Evolutionary conservation across 1,284 basidiomycete genomes (phyloP).

Genomic region (Moesziomyces sp.): DNA sequence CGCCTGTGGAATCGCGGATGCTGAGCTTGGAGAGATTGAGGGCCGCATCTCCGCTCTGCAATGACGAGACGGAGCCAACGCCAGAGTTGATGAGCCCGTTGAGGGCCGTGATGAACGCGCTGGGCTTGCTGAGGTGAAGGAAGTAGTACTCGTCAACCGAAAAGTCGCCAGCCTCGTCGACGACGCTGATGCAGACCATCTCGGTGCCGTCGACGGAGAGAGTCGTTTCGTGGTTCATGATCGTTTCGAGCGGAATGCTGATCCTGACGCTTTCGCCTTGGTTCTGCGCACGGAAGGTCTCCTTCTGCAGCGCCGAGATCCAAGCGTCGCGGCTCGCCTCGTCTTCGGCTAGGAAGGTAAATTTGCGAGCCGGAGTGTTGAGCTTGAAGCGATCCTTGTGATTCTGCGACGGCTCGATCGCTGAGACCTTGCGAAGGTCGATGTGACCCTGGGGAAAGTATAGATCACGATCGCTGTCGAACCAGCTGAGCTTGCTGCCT

Average conservation of each 20-base stretch:
- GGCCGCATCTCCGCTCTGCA: slow-evolving; percentile 20
- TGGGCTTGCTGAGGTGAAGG: slow-evolving; percentile 45
- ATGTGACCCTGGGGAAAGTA: slow-evolving; percentile 97
- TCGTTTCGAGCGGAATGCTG: slow-evolving; percentile 88
- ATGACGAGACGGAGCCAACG: slow-evolving; percentile 10
- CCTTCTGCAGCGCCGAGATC: slow-evolving; percentile 88
- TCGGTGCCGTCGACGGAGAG: slow-evolving; percentile 43
- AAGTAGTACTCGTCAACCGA: slow-evolving; percentile 61
- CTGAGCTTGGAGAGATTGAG: slow-evolving; percentile 30
- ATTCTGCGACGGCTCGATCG: slow-evolving; percentile 82
- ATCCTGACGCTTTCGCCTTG: slow-evolving; percentile 91
- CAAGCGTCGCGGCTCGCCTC: slow-evolving; percentile 71
- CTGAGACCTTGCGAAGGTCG: slow-evolving; percentile 88
- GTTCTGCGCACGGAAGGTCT: slow-evolving; percentile 92
- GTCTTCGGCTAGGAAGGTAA: slow-evolving; percentile 66
- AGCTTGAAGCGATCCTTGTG: slow-evolving; percentile 68
- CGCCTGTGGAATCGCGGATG: slow-evolving; percentile 43
- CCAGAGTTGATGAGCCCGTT: slow-evolving; percentile 15
- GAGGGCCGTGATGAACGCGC: slow-evolving; percentile 29
- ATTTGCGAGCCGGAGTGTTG: slow-evolving; percentile 61
- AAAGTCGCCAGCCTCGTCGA: slow-evolving; percentile 54
- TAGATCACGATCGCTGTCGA: slow-evolving; percentile 76
- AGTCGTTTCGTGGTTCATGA: slow-evolving; percentile 88
- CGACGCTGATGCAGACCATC: slow-evolving; percentile 55
- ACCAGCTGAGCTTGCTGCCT: slow-evolving; percentile 59